phyloP scores from a whole-genome alignment of 495 filamentous ascomycete genomes.

The Choiromyces venosus region DNA sequence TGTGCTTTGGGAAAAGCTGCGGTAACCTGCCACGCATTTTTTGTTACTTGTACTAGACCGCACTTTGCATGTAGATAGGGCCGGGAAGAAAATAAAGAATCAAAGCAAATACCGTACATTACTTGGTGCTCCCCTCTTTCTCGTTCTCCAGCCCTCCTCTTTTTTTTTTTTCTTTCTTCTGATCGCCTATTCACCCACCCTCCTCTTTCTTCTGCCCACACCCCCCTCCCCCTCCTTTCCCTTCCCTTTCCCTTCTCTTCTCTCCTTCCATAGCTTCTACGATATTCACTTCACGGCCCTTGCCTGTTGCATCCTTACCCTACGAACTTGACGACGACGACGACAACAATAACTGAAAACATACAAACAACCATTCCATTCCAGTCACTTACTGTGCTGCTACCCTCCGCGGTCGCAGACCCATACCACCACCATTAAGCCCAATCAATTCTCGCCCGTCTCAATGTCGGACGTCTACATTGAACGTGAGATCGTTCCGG shows the following conservation, averaged over 20 bases:
- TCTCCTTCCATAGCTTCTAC: not conserved
- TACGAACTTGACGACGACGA: not conserved
- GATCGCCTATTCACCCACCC: not conserved
- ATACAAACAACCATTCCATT: constrained; percentile 4
- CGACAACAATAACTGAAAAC: too few species aligned
- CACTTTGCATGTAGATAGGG: too few species aligned
- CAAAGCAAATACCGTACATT: constrained; percentile 26
- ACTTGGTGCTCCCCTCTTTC: constrained; percentile 9
- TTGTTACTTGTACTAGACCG: too few species aligned
- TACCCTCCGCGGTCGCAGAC: constrained; percentile 26
- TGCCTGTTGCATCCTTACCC: not conserved
- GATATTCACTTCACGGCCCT: constrained; percentile 11
- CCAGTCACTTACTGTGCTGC: constrained; percentile 10
- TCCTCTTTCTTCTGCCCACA: constrained; percentile 5
- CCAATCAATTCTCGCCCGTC: constrained; percentile 18
- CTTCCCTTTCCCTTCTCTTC: constrained; percentile 11
- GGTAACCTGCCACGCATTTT: constrained; percentile 36
- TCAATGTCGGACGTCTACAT: constrained; percentile 26
- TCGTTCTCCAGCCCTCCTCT: constrained; percentile 9
- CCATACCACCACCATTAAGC: constrained; percentile 25
- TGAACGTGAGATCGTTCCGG: constrained; percentile 37
- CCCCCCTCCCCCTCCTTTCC: constrained; percentile 3
- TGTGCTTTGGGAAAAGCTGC: not conserved
- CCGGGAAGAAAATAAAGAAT: too few species aligned
- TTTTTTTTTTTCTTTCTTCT: constrained; percentile 2